These are phyloP conservation scores for Chenopodium suecicum DNA, from an alignment of 148 eudicot species.

Conservation along the genomic window DNA sequence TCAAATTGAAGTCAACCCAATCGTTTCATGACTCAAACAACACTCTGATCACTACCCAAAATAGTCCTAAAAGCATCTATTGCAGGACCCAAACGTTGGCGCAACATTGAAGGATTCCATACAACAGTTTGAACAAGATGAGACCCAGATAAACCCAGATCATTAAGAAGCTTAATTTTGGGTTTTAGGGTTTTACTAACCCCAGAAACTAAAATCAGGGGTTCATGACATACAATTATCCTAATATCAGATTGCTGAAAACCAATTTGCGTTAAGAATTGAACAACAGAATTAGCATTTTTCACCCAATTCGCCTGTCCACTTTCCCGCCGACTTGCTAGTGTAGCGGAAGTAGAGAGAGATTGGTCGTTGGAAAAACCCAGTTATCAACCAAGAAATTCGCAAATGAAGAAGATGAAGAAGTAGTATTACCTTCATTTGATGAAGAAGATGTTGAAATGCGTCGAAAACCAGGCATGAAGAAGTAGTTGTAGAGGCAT, in stretches of 20 bases:
- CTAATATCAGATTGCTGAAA: constrained; percentile 28
- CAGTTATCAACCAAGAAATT: constrained; percentile 2
- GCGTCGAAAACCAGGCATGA: not conserved
- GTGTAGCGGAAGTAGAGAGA: constrained; percentile 19
- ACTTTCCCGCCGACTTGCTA: not conserved
- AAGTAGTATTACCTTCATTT: not conserved
- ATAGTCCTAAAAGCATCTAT: too few species aligned
- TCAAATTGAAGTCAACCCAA: too few species aligned
- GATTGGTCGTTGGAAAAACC: constrained; percentile 32
- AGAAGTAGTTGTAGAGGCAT: not conserved
- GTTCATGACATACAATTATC: constrained; percentile 17
- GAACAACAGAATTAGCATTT: constrained; percentile 16
- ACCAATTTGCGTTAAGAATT: constrained; percentile 24
- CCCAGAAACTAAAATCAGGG: constrained; percentile 21
- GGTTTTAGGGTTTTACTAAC: constrained; percentile 40
- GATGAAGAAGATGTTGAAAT: not conserved
- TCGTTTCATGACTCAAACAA: too few species aligned
- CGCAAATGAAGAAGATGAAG: too few species aligned
- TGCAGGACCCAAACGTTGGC: not conserved
- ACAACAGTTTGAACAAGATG: constrained; percentile 5
- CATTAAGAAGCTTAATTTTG: constrained; percentile 33
- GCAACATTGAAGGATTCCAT: not conserved
- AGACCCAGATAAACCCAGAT: constrained; percentile 24
- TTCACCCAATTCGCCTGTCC: not conserved
- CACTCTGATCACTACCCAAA: too few species aligned